A percentile compares a stretch with the other conserved stretches of the same genome.
Conservation (phyloP, 1,284 basidiomycete genomes). For the Cutaneotrichosporon mucoides region DNA sequence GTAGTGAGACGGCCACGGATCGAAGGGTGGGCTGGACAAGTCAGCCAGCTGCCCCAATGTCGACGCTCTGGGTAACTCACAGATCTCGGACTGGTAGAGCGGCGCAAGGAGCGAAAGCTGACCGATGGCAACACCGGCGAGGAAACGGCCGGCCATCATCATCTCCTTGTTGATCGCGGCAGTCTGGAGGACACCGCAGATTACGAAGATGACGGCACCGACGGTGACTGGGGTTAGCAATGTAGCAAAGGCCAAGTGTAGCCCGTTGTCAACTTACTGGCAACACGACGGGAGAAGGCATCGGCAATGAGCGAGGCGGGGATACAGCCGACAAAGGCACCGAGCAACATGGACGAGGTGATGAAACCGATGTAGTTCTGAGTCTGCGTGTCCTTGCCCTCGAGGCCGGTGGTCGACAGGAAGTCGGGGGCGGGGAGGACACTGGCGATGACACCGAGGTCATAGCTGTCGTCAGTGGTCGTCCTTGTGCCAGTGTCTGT, state of each 20-base stretch:
- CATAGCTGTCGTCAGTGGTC: slow-evolving; percentile 19
- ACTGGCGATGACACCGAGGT: slow-evolving; percentile 51
- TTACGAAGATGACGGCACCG: slow-evolving; percentile 50
- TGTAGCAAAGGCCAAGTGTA: no score
- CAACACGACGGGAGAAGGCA: slow-evolving; percentile 25
- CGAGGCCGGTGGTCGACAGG: slow-evolving; percentile 21
- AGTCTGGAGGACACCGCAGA: slow-evolving; percentile 54
- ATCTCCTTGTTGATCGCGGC: slow-evolving; percentile 55
- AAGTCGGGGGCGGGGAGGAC: slow-evolving; percentile 51
- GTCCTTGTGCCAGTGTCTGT: not conserved
- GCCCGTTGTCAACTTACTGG: not conserved
- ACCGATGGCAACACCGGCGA: slow-evolving; percentile 56
- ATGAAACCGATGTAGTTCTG: slow-evolving; percentile 51
- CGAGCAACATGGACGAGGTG: slow-evolving; percentile 47
- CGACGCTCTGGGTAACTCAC: slow-evolving; percentile 20
- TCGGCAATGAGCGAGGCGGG: slow-evolving; percentile 46
- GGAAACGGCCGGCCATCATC: slow-evolving; percentile 62
- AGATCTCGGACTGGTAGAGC: slow-evolving; percentile 59
- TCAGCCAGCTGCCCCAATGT: no score
- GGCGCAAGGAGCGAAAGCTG: slow-evolving; percentile 54
- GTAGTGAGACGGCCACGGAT: slow-evolving; percentile 58
- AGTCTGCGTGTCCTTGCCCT: slow-evolving; percentile 33
- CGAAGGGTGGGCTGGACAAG: slow-evolving; percentile 51
- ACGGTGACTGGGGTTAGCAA: slow-evolving; percentile 24
- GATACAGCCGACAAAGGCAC: slow-evolving; percentile 42